Conservation (phyloP, 352 stramenopile genomes). For the Elongisporangium prolatum region DNA sequence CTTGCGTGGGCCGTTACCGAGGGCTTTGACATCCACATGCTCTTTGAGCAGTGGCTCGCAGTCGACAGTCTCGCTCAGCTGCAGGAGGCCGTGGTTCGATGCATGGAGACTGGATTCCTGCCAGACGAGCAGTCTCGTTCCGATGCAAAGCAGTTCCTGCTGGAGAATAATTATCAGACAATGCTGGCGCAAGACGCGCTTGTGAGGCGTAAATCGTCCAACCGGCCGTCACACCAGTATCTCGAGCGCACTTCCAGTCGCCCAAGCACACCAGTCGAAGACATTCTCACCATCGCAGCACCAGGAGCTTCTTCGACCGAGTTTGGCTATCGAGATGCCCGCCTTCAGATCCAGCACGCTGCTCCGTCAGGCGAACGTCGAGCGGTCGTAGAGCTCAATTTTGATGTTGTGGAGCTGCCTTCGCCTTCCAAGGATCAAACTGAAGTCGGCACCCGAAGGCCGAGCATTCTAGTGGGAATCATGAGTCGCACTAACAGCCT, state of each 20-base stretch:
- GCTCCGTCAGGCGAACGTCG: neutral
- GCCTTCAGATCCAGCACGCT: neutral
- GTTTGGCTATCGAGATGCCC: constrained; percentile 4
- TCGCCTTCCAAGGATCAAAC: neutral
- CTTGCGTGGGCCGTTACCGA: constrained; percentile 65
- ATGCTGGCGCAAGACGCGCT: neutral
- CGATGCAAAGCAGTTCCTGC: constrained; percentile 63
- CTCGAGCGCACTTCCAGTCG: neutral
- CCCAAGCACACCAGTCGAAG: neutral
- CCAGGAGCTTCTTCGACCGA: neutral
- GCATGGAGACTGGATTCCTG: constrained; percentile 63
- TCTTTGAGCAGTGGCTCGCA: constrained; percentile 64
- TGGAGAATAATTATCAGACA: constrained; percentile 27
- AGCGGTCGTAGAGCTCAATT: neutral
- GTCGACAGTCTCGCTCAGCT: constrained; percentile 48
- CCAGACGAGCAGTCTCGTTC: constrained; percentile 30
- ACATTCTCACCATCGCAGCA: neutral
- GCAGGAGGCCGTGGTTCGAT: constrained; percentile 55
- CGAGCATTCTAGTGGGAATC: neutral
- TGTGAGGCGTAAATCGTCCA: neutral
- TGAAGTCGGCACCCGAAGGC: neutral
- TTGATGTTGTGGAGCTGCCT: neutral
- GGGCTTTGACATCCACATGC: constrained; percentile 65
- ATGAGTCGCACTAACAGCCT: constrained; percentile 30
- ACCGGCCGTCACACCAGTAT: neutral